Evolutionary conservation across 768 basidiomycete genomes (phyloP).

Genomic region (Termitomyces sp.): DNA sequence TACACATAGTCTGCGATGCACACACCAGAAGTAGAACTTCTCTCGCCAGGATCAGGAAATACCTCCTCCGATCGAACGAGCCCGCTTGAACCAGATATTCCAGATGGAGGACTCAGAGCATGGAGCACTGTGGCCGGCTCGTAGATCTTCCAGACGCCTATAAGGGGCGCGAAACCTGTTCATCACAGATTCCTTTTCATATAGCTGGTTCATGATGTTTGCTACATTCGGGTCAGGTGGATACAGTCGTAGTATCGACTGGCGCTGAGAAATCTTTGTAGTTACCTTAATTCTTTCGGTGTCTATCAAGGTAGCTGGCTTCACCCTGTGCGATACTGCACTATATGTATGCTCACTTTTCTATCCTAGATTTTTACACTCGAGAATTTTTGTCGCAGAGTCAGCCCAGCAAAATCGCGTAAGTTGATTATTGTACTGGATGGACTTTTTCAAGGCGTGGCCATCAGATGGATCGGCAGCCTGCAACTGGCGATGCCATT

Average conservation of each 20-base stretch:
- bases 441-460: background rate
- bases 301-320: slow-evolving; percentile 11
- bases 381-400: slow-evolving; percentile 2
- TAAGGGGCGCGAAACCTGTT: background rate
- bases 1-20: background rate
- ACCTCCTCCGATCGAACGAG: too few relatives aligned
- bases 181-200: background rate
- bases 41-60: background rate
- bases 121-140: slow-evolving; percentile 11
- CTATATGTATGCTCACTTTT: background rate
- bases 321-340: background rate
- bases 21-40: background rate
- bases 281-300: slow-evolving; percentile 12
- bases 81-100: background rate
- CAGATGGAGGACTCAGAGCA: slow-evolving; percentile 8
- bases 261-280: background rate
- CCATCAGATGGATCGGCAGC: slow-evolving; percentile 18
- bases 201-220: slow-evolving; percentile 14
- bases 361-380: slow-evolving; percentile 8
- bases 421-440: background rate
- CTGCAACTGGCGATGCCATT: slow-evolving; percentile 20
- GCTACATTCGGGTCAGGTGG: slow-evolving; percentile 9
- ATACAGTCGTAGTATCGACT: background rate
- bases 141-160: slow-evolving; percentile 7
- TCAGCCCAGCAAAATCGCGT: slow-evolving; percentile 11